These are phyloP conservation scores for Penicillium subrubescens DNA, from an alignment of 495 filamentous ascomycete genomes.

Conservation along the genomic window DNA sequence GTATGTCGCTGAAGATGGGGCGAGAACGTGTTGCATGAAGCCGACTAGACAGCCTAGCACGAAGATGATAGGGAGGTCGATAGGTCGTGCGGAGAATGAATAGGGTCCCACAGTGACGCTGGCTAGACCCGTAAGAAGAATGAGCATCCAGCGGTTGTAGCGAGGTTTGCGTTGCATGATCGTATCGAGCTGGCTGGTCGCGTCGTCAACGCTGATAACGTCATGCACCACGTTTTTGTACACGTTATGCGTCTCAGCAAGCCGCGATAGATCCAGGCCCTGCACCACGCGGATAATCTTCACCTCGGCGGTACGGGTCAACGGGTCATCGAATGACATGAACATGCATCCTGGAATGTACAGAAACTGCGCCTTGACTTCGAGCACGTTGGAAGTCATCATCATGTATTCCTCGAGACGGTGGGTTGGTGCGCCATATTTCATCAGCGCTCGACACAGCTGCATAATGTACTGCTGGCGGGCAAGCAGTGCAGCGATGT, in stretches of 20 bases:
- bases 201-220: constrained; percentile 74
- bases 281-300: constrained; percentile 75
- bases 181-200: constrained; percentile 64
- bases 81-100: constrained; percentile 77
- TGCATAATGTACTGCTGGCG: constrained; percentile 83
- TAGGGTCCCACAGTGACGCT: constrained; percentile 79
- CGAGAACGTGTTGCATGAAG: constrained; percentile 73
- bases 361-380: constrained; percentile 85
- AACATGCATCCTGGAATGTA: constrained; percentile 95
- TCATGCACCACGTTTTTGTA: constrained; percentile 95
- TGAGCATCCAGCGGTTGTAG: constrained; percentile 65
- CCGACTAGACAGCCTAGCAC: constrained; percentile 81
- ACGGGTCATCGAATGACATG: constrained; percentile 84
- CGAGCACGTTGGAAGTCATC: constrained; percentile 82
- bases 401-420: constrained; percentile 81
- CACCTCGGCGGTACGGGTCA: constrained; percentile 86
- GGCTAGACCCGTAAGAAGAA: constrained; percentile 79
- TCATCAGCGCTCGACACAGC: constrained; percentile 86
- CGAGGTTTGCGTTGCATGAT: constrained; percentile 55
- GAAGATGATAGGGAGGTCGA: constrained; percentile 86
- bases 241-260: constrained; percentile 79
- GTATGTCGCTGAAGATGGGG: constrained; percentile 72
- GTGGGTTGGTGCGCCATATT: constrained; percentile 74
- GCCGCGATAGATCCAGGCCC: constrained; percentile 78
- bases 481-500: constrained; percentile 76